Evolutionary conservation across 2,329 filamentous ascomycete species (phyloP), one percentile per base, ranked within the genome.

Genomic region (Claviceps humidiphila): DNA sequence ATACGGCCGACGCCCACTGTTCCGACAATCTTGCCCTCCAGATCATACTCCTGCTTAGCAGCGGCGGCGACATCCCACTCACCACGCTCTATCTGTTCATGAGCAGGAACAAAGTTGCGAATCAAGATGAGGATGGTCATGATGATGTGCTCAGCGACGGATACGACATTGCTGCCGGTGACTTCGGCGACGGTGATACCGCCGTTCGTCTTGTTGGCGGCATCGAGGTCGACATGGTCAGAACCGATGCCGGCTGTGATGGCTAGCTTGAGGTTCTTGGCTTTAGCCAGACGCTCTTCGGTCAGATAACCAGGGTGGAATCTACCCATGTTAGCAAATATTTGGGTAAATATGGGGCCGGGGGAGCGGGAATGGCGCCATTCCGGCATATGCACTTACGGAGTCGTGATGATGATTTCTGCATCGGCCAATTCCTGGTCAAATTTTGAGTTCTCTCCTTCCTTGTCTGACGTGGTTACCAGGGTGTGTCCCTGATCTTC

Each of bases 291-390:
- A 67, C 93, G 90, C 77, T 97, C 91, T 51, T 88, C 89, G 49
- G 87, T 97, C 54, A 98, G 85, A 78, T 98, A 98, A 59, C 91
- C 93, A 51, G 91, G 91, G 78, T 97, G 91, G 85, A 97, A 97
- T 67, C 88, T 94, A 11, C 16, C 3, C 39, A 20, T 51, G 26
- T 46, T 46, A 49, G 45, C 22, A 52, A 34, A 16, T 2, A 14
- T 4, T 4, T n/a, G 20, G 14, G 11, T 6, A 30, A 39, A 24
- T 4, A 34, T 34, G 30, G 9, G 30, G 30, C 4, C 30, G 30
- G 9, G 30, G 4, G 30, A 11, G 9, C 4, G 30, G 30, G 30
- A 34, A 34, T 34, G 9, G 30, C 30, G 30, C 9, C 30, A 34
- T 34, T 34, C 9, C 30, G 30, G 3, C 30, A 34, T 34, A 34